Evolutionary conservation across 257 asterid species (phyloP), one percentile per base, ranked within the genome.

Genomic region (Solanum paucissectum): DNA sequence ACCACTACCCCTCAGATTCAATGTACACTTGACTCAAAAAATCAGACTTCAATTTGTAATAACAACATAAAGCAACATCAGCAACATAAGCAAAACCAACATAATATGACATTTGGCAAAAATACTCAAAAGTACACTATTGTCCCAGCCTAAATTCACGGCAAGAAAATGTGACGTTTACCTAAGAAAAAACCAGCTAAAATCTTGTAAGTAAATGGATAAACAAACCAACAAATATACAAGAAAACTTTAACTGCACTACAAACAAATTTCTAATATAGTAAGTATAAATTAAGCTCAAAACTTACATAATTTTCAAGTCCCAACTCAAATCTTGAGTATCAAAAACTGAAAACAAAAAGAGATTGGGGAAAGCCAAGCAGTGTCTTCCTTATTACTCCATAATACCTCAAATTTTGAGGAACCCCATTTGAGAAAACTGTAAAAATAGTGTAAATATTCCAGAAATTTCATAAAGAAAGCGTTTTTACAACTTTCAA

Each of bases 131-230:
- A 40, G 62, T n/a, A n/a, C 34, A 25, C 62, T 42, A 13, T 14
- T 25, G 13, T 42, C 84, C 37, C 60, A 42, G 37, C 62, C 84
- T 77, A 40, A 77, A 77, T 77, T 77, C 84, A 77, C 21, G 36
- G 64, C 84, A 77, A 77, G 84, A 46, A 49, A 46, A 81, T 46
- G 85, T 81, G 85, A 81, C 85, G 62, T 81, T 81, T 81, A 81
- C 85, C 85, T 44, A 81, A 81, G 85, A 81, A 79, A 81, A 81
- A 16, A 64, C n/a, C 68, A 44, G 60, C 85, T 81, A 27, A 81
- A 81, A 81, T 29, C 42, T 79, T 79, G 64, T 13, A 79, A n/a
- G 34, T 76, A 38, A 76, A 76, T 76, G 23, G 34, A 76, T 23
- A 76, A 76, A 12, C 8, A 74, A 79, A 79, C 42, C 52, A 79